A percentile compares a stretch with the other conserved stretches of the same genome.
Conservation (phyloP, 2,329 filamentous ascomycete species). For the Botrytis paeoniae region DNA sequence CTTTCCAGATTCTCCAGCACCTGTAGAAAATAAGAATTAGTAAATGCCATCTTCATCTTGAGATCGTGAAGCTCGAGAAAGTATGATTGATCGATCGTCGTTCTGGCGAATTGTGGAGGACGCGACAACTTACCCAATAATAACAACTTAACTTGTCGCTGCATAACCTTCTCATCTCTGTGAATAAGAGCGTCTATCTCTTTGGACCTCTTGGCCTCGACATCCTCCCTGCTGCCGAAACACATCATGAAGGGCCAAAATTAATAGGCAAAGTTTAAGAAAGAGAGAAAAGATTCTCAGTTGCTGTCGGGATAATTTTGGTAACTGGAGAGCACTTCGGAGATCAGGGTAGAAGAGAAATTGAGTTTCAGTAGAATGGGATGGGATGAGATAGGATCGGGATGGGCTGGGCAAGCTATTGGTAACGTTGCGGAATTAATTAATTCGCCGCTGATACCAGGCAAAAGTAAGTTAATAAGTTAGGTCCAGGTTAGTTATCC, state of each 20-base stretch:
- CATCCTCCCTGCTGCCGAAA: constrained; percentile 52
- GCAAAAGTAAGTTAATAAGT: background rate
- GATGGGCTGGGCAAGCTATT: background rate
- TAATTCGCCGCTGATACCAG: background rate
- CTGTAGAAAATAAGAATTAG: constrained; percentile 47
- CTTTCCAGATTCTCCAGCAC: constrained; percentile 92
- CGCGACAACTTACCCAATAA: constrained; percentile 68
- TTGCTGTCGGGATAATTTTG: background rate
- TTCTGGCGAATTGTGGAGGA: constrained; percentile 19
- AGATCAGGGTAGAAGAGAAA: background rate
- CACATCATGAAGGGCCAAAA: constrained; percentile 52
- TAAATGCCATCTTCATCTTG: background rate
- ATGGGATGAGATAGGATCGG: background rate
- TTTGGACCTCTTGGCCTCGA: constrained; percentile 56
- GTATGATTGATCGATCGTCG: background rate
- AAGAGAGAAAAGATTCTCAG: background rate
- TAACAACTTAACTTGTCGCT: constrained; percentile 88
- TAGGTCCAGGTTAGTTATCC: background rate
- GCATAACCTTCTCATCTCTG: constrained; percentile 81
- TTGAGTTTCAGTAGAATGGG: background rate
- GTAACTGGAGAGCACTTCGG: background rate
- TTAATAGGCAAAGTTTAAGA: background rate
- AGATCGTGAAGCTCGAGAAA: background rate
- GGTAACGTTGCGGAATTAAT: background rate
- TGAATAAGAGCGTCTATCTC: constrained; percentile 86